Conservation (phyloP, 2,329 filamentous ascomycete species). For the Thermoascus crustaceus region DNA sequence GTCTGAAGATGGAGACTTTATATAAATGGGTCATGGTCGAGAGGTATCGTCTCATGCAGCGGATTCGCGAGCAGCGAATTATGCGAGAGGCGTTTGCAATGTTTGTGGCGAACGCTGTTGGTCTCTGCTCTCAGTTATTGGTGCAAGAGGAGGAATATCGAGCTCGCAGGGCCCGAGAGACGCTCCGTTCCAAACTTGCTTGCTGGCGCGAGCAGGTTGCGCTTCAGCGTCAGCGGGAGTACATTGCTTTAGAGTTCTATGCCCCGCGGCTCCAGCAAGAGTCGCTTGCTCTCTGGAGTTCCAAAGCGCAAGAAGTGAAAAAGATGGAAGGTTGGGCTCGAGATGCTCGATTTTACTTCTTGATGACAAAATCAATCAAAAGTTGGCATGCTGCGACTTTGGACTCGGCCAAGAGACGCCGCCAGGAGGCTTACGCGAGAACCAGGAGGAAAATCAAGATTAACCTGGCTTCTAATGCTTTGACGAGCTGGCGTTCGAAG, state of each 20-base stretch:
- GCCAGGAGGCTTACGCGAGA: conserved; percentile 48
- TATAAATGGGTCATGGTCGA: conserved; percentile 55
- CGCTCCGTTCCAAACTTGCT: conserved; percentile 27
- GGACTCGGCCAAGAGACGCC: conserved; percentile 44
- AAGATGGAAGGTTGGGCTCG: conserved; percentile 46
- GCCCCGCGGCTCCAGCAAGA: conserved; percentile 34
- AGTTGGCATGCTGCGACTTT: conserved; percentile 44
- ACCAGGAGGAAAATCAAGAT: conserved; percentile 48
- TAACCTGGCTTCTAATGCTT: conserved; percentile 40
- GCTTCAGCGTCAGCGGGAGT: conserved; percentile 33
- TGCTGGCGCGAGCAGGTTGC: conserved; percentile 32
- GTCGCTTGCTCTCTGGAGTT: conserved; percentile 31
- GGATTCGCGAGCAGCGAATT: conserved; percentile 32
- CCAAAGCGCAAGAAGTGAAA: conserved; percentile 32
- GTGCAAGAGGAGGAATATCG: conserved; percentile 29
- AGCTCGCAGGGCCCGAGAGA: conserved; percentile 23
- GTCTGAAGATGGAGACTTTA: conserved; percentile 47
- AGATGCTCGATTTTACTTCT: conserved; percentile 50
- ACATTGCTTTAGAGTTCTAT: conserved; percentile 36
- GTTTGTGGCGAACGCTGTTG: conserved; percentile 33
- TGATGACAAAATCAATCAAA: conserved; percentile 43
- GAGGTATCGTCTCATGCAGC: conserved; percentile 32
- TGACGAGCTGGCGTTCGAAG: conserved; percentile 33
- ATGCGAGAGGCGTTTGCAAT: conserved; percentile 30
- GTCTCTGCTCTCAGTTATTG: conserved; percentile 29